A percentile compares a stretch with the other conserved stretches of the same genome.
phyloP scores from a whole-genome alignment of 306 rosid genomes.

The Arachis stenosperma region DNA sequence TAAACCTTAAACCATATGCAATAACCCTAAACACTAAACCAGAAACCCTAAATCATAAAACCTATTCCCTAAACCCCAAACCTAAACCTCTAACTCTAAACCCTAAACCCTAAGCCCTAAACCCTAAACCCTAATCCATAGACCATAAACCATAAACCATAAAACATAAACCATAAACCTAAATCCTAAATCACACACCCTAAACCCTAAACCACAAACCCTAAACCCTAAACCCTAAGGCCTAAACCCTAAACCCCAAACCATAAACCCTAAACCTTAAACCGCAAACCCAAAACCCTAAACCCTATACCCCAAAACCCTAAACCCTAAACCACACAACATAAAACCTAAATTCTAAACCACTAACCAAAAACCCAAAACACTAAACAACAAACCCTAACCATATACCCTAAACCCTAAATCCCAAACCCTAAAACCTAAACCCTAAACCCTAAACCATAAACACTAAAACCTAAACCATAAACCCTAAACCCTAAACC shows the following conservation, averaged over 20 bases:
- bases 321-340: too few species aligned
- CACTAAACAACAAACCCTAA: slow-evolving; percentile 24
- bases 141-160: too few species aligned
- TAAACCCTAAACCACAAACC: neutral
- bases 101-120: too few species aligned
- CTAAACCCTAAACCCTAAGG: neutral
- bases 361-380: slow-evolving; percentile 29
- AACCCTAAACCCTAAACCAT: slow-evolving; percentile 41
- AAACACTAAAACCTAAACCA: slow-evolving; percentile 36
- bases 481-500: slow-evolving; percentile 27
- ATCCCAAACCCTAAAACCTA: slow-evolving; percentile 37
- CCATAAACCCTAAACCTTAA: neutral
- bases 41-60: too few species aligned
- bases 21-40: too few species aligned
- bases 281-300: slow-evolving; percentile 8
- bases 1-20: too few species aligned
- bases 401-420: slow-evolving; percentile 36
- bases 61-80: too few species aligned
- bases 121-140: too few species aligned
- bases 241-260: too few species aligned
- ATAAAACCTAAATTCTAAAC: slow-evolving; percentile 28
- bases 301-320: too few species aligned
- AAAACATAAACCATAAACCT: slow-evolving; percentile 20
- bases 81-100: too few species aligned
- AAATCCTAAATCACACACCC: too few species aligned